Percentiles rank a stretch among this genome's conserved stretches.
Conservation (phyloP, 2,329 filamentous ascomycete genomes). For the Emmonsiellopsis sp. region DNA sequence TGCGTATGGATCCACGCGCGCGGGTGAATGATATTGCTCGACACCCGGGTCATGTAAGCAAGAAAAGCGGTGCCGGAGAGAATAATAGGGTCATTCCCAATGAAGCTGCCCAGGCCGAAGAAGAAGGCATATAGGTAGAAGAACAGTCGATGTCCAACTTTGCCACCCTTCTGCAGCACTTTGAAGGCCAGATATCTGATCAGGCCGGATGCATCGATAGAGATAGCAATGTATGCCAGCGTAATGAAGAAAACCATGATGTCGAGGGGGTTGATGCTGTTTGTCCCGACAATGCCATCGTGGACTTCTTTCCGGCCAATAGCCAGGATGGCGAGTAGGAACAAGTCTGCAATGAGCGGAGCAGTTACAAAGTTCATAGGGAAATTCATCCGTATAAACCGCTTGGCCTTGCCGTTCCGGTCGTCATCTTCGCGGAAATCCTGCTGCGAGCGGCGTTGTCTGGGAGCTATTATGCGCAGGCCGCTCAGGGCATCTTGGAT, state of each 20-base stretch:
- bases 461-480: conserved; percentile 45
- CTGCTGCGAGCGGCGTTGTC: conserved; percentile 12
- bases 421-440: conserved; percentile 10
- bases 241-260: conserved; percentile 69
- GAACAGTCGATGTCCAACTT: conserved; percentile 58
- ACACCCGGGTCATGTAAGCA: conserved; percentile 67
- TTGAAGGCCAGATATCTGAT: conserved; percentile 63
- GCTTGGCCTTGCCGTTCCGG: conserved; percentile 17
- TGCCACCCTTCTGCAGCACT: conserved; percentile 57
- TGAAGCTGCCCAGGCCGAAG: conserved; percentile 56
- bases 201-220: conserved; percentile 64
- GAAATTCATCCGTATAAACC: conserved; percentile 45
- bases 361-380: conserved; percentile 64
- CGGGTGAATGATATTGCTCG: conserved; percentile 61
- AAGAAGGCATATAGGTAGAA: conserved; percentile 68
- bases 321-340: conserved; percentile 58
- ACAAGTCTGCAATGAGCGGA: conserved; percentile 60
- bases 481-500: conserved; percentile 35
- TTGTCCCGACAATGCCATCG: conserved; percentile 57
- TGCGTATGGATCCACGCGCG: conserved; percentile 65
- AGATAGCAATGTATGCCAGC: conserved; percentile 66
- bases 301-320: conserved; percentile 58
- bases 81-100: conserved; percentile 68
- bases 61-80: conserved; percentile 65
- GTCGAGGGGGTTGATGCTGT: conserved; percentile 59